Conservation (phyloP, 495 filamentous ascomycete genomes). For the Cenococcum geophilum region DNA sequence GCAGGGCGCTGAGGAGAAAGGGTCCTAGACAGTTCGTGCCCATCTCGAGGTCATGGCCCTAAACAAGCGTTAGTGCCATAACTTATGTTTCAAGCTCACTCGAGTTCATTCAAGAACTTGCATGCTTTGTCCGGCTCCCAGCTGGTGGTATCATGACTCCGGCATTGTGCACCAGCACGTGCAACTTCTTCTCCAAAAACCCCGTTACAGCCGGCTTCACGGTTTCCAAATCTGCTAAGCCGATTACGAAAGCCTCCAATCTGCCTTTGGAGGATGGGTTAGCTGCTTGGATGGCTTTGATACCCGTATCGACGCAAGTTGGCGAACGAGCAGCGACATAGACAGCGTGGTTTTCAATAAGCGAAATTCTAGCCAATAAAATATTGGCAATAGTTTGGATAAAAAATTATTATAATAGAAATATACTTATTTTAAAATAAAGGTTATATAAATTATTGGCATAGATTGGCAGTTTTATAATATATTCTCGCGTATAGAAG, state of each 20-base stretch:
- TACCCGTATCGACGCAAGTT: conserved; percentile 33
- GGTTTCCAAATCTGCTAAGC: conserved; percentile 42
- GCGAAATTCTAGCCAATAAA: no score
- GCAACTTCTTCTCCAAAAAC: conserved; percentile 44
- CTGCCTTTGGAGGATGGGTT: conserved; percentile 31
- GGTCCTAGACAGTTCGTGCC: conserved; percentile 18
- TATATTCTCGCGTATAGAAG: no score
- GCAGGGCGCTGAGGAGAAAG: conserved; percentile 16
- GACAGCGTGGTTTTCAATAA: no score
- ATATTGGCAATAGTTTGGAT: no score
- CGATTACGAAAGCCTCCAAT: conserved; percentile 41
- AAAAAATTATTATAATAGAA: no score
- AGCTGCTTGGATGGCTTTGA: conserved; percentile 32
- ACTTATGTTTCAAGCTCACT: background rate
- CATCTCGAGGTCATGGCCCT: conserved; percentile 21
- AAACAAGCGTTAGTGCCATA: background rate
- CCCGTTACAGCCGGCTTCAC: conserved; percentile 41
- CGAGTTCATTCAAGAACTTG: background rate
- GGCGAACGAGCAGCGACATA: conserved; percentile 41
- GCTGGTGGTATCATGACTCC: conserved; percentile 43
- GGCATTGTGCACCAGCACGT: conserved; percentile 51
- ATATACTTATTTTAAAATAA: no score
- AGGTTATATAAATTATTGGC: no score
- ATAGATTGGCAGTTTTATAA: no score
- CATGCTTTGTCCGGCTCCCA: conserved; percentile 28